Evolutionary conservation across 2,329 filamentous ascomycete genomes (phyloP), one percentile per base, ranked within the genome.

Genomic region (Escovopsis sp.): DNA sequence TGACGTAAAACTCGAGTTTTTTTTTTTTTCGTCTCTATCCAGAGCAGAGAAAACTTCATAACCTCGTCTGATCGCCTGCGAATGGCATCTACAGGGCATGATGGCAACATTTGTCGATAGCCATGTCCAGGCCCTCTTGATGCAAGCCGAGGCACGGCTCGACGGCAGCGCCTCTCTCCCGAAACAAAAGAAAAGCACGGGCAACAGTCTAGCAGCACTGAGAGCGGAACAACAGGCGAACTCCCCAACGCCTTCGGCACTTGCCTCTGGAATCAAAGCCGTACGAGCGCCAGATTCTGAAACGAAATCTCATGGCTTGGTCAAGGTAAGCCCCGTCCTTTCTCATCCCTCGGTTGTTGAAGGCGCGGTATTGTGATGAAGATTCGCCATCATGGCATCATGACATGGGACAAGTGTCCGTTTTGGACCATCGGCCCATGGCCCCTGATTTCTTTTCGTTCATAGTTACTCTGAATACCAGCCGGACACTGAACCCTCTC

Each of bases 391-490:
- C 49, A 54, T 48, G 56, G 55, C 55, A 52, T 48, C 43, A 55
- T 64, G 62, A 65, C 60, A 57, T 55, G 55, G 59, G 53, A 57
- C 54, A 52, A 55, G 53, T 47, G 53, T 61, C 57, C 59, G 60
- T 64, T 59, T 62, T 65, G 63, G 60, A 60, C 57, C 51, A 59
- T 50, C 47, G 49, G 51, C 76, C 80, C 74, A 73, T 77, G 76
- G 64, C 63, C 69, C 72, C 64, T 72, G 69, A 69, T 69, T 54
- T 51, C 64, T 63, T 67, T 65, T 61, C 61, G 60, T 63, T 70
- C 68, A 82, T 82, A 83, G 79, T 83, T 83, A 83, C 79, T 80
- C 77, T 82, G 79, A 83, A 51, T 54, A 50, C 43, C 43, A 39
- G 33, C 30, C 36, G 7, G 9, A 6, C 18, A 37, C 12, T 19